Conservation (phyloP, 768 basidiomycete genomes). For the Boletus vinaceobasis region DNA sequence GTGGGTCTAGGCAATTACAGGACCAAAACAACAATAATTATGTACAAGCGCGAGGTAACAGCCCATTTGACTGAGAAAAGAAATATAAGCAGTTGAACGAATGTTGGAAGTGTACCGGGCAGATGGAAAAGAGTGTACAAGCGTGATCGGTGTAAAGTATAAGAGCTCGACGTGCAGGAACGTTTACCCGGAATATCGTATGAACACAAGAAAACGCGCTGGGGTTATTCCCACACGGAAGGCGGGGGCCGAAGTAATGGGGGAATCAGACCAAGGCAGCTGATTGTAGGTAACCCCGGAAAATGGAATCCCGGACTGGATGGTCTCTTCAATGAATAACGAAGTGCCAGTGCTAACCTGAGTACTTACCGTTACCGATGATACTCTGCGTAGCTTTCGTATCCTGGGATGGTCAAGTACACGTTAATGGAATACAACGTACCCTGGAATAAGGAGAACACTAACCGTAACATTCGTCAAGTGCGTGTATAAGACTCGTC, state of each 20-base stretch:
- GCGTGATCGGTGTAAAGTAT: conserved; percentile 2
- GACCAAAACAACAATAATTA: conserved; percentile 14
- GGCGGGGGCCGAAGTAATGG: not conserved
- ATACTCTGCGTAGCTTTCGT: conserved; percentile 81
- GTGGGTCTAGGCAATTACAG: conserved; percentile 2
- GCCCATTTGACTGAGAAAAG: not conserved
- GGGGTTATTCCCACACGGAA: not conserved
- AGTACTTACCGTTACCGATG: conserved; percentile 68
- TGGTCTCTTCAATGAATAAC: conserved; percentile 7
- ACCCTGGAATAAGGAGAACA: conserved; percentile 3
- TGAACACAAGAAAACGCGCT: conserved; percentile 7
- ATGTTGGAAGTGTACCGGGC: not conserved
- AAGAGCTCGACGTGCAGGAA: not conserved
- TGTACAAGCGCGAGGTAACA: conserved; percentile 5
- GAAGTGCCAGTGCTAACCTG: not conserved
- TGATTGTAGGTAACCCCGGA: conserved; percentile 70
- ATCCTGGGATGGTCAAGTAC: conserved; percentile 44
- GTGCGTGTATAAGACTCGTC: conserved; percentile 78
- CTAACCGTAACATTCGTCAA: conserved; percentile 76
- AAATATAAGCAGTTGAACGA: conserved; percentile 6
- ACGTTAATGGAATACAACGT: not conserved
- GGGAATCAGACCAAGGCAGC: conserved; percentile 59
- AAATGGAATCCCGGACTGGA: conserved; percentile 70
- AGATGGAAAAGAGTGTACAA: not conserved
- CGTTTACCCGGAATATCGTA: not conserved